Evolutionary conservation across 148 eudicot species (phyloP).

Genomic region (Chenopodium album): DNA sequence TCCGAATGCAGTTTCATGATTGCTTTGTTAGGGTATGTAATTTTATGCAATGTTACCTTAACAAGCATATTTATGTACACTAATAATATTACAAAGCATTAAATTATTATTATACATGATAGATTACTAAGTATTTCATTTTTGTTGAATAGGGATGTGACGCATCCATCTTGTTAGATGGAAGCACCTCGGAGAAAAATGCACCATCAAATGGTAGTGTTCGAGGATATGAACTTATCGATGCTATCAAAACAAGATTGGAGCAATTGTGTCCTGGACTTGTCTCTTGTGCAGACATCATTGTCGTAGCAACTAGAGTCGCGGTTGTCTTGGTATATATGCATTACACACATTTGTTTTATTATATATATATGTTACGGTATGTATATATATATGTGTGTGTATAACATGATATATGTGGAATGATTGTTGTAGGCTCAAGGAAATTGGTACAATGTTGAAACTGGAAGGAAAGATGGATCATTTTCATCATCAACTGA

Average conservation of each 20-base stretch:
- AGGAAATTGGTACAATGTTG: slow-evolving; percentile 16
- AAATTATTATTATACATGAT: no score
- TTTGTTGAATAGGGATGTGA: slow-evolving; percentile 47
- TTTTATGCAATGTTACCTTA: background rate
- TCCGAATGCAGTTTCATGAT: slow-evolving; percentile 47
- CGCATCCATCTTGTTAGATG: slow-evolving; percentile 49
- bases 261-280: slow-evolving; percentile 36
- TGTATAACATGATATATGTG: no score
- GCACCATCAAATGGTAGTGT: slow-evolving; percentile 33
- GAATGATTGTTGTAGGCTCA: background rate
- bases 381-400: no score
- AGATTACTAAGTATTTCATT: background rate
- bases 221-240: slow-evolving; percentile 38
- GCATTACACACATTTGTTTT: background rate
- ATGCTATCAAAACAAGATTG: slow-evolving; percentile 31
- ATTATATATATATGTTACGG: no score
- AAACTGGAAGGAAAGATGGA: slow-evolving; percentile 24
- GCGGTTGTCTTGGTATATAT: slow-evolving; percentile 31
- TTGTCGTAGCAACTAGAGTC: slow-evolving; percentile 39
- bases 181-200: slow-evolving; percentile 32
- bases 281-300: slow-evolving; percentile 51
- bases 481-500: background rate
- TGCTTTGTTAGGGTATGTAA: slow-evolving; percentile 32
- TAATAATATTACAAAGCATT: no score
- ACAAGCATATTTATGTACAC: no score